phyloP scores from a whole-genome alignment of 108 stramenopile genomes.

The Cyclostephanos tholiformis region DNA sequence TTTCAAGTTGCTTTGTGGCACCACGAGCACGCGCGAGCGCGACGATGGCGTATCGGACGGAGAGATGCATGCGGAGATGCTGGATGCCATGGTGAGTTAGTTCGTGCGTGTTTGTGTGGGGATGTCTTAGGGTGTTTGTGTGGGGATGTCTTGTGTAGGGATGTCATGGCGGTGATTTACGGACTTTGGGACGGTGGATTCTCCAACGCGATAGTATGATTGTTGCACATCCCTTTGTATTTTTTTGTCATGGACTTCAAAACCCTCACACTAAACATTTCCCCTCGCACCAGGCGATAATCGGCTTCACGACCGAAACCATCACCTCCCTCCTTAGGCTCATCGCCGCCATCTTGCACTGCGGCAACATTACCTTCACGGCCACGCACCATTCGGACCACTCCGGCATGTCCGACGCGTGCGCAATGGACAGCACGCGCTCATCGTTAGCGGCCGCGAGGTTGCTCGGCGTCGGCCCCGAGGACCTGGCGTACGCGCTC shows the following conservation, averaged over 20 bases:
- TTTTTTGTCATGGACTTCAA: too few species aligned
- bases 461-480: conserved; percentile 73
- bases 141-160: too few species aligned
- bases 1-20: conserved; percentile 61
- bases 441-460: conserved; percentile 66
- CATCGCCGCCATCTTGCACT: conserved; percentile 73
- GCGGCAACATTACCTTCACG: conserved; percentile 86
- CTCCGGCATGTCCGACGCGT: conserved; percentile 56
- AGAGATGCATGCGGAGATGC: conserved; percentile 79
- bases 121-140: too few species aligned
- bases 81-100: conserved; percentile 81
- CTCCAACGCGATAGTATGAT: too few species aligned
- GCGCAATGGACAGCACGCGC: conserved; percentile 69
- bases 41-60: conserved; percentile 87
- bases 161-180: too few species aligned
- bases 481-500: conserved; percentile 79
- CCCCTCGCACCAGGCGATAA: conserved; percentile 57
- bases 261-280: background rate
- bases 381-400: conserved; percentile 51
- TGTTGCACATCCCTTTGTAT: background rate
- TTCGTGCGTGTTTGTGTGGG: too few species aligned
- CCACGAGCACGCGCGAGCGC: conserved; percentile 77
- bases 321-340: conserved; percentile 77
- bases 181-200: too few species aligned
- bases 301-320: conserved; percentile 69